phyloP scores from a whole-genome alignment of 2,329 filamentous ascomycete species.

The Lachnellula hyalina region DNA sequence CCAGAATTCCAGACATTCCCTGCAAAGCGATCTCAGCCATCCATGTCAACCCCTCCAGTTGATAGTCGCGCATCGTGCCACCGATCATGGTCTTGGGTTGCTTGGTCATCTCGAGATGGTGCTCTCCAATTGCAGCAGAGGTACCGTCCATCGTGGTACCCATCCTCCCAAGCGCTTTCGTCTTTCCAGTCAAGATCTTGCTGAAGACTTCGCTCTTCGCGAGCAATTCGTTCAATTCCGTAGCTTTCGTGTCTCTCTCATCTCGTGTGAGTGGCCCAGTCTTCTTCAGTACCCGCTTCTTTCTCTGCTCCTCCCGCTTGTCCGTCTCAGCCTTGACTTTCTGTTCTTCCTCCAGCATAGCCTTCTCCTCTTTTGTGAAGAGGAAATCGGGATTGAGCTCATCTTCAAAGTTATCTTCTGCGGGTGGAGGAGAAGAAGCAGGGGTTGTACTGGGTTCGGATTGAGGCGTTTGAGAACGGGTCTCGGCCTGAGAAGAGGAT shows the following conservation, averaged over 20 bases:
- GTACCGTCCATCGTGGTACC: constrained; percentile 57
- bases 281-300: constrained; percentile 35
- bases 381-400: constrained; percentile 16
- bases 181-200: constrained; percentile 59
- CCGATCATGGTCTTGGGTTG: constrained; percentile 83
- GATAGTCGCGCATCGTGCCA: constrained; percentile 89
- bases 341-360: constrained; percentile 38
- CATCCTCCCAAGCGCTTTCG: constrained; percentile 55
- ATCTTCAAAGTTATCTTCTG: constrained; percentile 7
- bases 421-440: constrained; percentile 21
- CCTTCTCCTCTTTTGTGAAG: constrained; percentile 26
- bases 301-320: constrained; percentile 34
- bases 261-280: constrained; percentile 25
- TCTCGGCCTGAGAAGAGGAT: not conserved
- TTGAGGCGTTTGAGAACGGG: constrained; percentile 13
- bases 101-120: constrained; percentile 70
- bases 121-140: constrained; percentile 46
- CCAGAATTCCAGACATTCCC: constrained; percentile 60
- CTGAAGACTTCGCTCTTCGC: constrained; percentile 56
- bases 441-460: constrained; percentile 20
- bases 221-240: constrained; percentile 54
- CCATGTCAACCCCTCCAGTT: constrained; percentile 92
- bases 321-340: constrained; percentile 44
- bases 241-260: constrained; percentile 54
- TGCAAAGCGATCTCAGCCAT: constrained; percentile 61